phyloP scores from a whole-genome alignment of 192 early-diverging fungal genomes.

The Dissophora globulifera region DNA sequence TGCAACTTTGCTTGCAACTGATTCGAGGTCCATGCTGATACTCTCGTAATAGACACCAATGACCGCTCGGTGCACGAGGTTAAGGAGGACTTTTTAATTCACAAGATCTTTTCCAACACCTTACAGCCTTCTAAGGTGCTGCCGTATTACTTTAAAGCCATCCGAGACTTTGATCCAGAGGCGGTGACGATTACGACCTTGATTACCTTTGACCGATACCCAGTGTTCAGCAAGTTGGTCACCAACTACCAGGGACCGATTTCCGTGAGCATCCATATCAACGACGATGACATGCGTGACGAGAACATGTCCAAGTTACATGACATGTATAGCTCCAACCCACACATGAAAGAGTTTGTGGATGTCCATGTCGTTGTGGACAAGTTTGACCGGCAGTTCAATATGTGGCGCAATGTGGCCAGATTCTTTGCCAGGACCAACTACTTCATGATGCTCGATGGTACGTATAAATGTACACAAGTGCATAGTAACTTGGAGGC shows the following conservation, averaged over 20 bases:
- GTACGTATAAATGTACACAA: too few relatives aligned
- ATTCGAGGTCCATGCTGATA: neutral
- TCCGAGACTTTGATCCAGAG: conserved; percentile 53
- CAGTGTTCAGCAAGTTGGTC: conserved; percentile 52
- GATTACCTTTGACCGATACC: conserved; percentile 55
- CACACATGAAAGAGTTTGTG: conserved; percentile 57
- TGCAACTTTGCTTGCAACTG: neutral
- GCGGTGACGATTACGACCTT: conserved; percentile 66
- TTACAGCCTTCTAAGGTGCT: conserved; percentile 67
- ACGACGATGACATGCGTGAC: conserved; percentile 57
- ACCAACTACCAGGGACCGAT: conserved; percentile 54
- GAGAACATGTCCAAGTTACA: conserved; percentile 56
- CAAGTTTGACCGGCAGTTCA: conserved; percentile 68
- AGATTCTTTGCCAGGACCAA: conserved; percentile 69
- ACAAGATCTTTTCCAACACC: conserved; percentile 63
- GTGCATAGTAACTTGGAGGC: neutral
- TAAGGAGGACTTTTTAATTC: conserved; percentile 11
- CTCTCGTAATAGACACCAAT: neutral
- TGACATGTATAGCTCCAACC: conserved; percentile 56
- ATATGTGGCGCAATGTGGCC: conserved; percentile 71
- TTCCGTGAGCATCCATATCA: conserved; percentile 65
- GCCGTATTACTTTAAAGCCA: conserved; percentile 66
- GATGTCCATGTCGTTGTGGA: conserved; percentile 68
- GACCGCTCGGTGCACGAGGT: neutral
- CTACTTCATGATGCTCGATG: conserved; percentile 70